Conservation (phyloP, 805 yeast genomes). For the Hanseniaspora pseudoguilliermondii region DNA sequence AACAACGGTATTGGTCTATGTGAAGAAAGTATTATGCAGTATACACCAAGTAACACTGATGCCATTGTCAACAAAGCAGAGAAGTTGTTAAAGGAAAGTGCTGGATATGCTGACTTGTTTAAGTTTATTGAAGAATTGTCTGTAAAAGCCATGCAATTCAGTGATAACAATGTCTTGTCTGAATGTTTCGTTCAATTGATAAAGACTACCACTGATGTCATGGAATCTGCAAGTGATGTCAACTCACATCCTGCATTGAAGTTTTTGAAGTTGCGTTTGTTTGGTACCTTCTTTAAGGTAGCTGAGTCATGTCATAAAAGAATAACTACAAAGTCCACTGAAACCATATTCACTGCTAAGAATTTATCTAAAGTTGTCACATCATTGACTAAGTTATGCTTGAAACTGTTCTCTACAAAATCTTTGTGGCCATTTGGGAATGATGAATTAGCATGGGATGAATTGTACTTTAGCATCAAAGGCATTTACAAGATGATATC, state of each 20-base stretch:
- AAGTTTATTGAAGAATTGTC: conserved; percentile 4
- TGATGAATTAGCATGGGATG: conserved; percentile 40
- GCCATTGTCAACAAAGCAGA: conserved; percentile 41
- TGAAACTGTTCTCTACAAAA: conserved; percentile 64
- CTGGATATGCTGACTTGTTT: conserved; percentile 4
- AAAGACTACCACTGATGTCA: not conserved
- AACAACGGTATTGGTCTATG: conserved; percentile 44
- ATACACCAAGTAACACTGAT: conserved; percentile 66
- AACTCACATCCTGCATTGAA: conserved; percentile 8
- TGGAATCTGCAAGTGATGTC: not conserved
- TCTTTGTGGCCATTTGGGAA: conserved; percentile 74
- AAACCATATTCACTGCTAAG: not conserved
- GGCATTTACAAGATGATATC: not conserved
- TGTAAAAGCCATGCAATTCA: conserved; percentile 1
- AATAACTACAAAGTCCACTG: not conserved
- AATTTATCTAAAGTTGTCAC: not conserved
- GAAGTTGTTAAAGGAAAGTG: conserved; percentile 10
- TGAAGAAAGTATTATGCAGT: conserved; percentile 68
- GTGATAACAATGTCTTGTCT: not conserved
- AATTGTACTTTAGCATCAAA: not conserved
- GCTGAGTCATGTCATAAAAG: conserved; percentile 6
- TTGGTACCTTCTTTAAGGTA: not conserved
- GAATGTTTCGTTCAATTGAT: conserved; percentile 5
- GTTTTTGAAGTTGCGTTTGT: not conserved
- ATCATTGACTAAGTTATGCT: conserved; percentile 48